Base-by-base conservation (phyloP, 768 basidiomycete genomes). In the Rhodosporidiobolus odoratus region DNA sequence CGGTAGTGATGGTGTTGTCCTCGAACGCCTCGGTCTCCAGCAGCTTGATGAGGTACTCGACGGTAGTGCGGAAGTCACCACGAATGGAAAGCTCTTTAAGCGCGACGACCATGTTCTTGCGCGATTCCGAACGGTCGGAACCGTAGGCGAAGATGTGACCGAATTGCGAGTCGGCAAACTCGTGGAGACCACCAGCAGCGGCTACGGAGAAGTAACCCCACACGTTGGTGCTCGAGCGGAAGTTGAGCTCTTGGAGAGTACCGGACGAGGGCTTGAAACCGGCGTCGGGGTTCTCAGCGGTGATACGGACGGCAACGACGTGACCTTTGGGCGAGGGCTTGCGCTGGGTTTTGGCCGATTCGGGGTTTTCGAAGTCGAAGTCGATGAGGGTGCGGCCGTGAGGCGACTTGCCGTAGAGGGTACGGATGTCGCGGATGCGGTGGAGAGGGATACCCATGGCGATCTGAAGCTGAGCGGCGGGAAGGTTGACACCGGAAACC, bases 191-290 rank as follows among this genome's bases (percentile, higher is more conserved):
- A 79, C 96, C 96, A 16, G 94, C 89, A 21, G 89, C 89, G 53
- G 86, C 87, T 76, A 99, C 96, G 23, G 96, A 98, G 84, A 99
- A 99, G 83, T 99, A 99, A 71, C 96, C 96, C 96, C 96, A 99
- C 54, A 99, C 96, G 72, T 99, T 99, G 54, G 92, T 97, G 81
- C 90, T 96, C 35, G 94, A 97, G 67, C 96, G 89, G 88, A 99
- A 99, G 81, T 98, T 99, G 75, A 99, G 90, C 79, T 98, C 96
- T 80, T 98, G 96, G 23, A 99, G 83, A 47, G 90, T 89, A 73
- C 96, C 96, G 19, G 69, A 72, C 3, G 96, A 98, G 1, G 96
- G 96, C 81, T 99, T 99, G 85, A 99, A 99, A 8, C 96, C 96
- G 16, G 96, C 96, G 78, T 99, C 96, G 34, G 96, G 96, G 80